A percentile compares a stretch with the other conserved stretches of the same genome.
phyloP scores from a whole-genome alignment of 148 eudicot genomes.

The Fagopyrum tataricum region DNA sequence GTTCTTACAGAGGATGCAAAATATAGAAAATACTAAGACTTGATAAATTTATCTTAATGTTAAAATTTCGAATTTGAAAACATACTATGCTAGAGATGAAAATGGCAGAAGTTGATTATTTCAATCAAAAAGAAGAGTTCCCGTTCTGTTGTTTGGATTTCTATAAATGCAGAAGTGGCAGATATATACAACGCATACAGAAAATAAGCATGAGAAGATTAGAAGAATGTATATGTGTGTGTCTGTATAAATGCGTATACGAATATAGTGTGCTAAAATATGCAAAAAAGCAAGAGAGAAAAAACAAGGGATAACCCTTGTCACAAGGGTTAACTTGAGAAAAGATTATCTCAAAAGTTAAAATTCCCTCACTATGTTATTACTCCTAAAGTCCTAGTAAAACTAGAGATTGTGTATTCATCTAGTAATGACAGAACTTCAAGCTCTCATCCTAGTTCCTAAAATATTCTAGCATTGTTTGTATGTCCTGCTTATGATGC shows the following conservation, averaged over 20 bases:
- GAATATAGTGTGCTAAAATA: background rate
- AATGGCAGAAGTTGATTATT: background rate
- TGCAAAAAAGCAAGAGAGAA: background rate
- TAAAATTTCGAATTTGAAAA: background rate
- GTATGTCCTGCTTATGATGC: background rate
- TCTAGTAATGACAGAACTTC: background rate
- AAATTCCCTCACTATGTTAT: background rate
- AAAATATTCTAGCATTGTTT: background rate
- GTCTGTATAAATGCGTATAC: background rate
- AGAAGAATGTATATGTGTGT: too few species aligned
- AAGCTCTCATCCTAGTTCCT: background rate
- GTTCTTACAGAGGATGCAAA: background rate
- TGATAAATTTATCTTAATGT: background rate
- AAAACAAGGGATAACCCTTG: background rate
- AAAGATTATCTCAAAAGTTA: background rate
- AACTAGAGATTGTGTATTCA: background rate
- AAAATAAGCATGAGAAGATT: too few species aligned
- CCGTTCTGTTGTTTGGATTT: background rate
- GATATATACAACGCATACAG: too few species aligned
- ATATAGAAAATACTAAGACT: background rate
- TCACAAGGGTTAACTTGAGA: background rate
- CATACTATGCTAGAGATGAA: background rate
- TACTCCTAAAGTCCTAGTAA: background rate
- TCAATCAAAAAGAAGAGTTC: background rate
- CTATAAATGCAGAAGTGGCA: background rate